Conservation (phyloP, 148 eudicot species). For the Chenopodium album region DNA sequence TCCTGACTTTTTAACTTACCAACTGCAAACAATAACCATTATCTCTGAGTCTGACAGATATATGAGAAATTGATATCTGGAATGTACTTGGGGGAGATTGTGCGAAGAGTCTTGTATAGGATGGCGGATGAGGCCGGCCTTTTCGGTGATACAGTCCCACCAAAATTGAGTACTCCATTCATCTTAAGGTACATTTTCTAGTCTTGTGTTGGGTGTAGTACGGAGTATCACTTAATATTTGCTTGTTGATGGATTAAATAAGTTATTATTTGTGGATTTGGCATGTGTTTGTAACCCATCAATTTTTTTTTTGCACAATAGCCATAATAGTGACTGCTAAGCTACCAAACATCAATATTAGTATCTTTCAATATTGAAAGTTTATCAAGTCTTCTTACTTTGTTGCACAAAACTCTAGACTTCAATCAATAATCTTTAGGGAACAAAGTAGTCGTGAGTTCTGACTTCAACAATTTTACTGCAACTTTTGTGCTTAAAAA, state of each 20-base stretch:
- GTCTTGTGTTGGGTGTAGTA: background rate
- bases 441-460: background rate
- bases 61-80: conserved; percentile 94
- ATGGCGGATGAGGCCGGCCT: conserved; percentile 83
- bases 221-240: background rate
- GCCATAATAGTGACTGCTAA: background rate
- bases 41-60: conserved; percentile 42
- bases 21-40: background rate
- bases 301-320: background rate
- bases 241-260: background rate
- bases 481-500: background rate
- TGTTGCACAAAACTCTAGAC: background rate
- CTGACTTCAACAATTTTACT: background rate
- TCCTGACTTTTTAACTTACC: background rate
- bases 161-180: conserved; percentile 64
- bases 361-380: background rate
- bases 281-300: background rate
- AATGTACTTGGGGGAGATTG: conserved; percentile 92
- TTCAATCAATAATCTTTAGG: background rate
- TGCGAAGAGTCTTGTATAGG: conserved; percentile 71
- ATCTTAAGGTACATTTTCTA: conserved; percentile 47
- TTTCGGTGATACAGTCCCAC: conserved; percentile 80
- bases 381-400: background rate
- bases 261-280: background rate
- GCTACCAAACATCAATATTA: background rate